Conservation (phyloP, 495 filamentous ascomycete genomes). For the Jackrogersella multiformis region DNA sequence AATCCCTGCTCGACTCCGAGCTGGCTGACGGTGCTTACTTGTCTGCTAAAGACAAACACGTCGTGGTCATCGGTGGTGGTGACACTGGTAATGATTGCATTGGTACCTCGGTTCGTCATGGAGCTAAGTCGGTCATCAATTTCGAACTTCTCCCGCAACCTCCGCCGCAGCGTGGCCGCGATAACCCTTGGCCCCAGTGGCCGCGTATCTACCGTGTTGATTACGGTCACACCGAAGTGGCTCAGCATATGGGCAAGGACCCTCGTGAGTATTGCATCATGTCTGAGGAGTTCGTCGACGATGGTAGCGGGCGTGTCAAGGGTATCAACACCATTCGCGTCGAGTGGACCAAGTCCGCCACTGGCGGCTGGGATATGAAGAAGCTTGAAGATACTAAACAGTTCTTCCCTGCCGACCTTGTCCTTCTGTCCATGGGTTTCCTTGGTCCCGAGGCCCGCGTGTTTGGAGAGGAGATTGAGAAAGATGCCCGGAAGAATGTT, state of each 20-base stretch:
- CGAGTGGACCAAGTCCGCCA: conserved; percentile 91
- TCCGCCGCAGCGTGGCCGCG: conserved; percentile 89
- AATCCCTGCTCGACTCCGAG: conserved; percentile 94
- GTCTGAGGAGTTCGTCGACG: conserved; percentile 97
- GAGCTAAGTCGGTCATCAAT: conserved; percentile 95
- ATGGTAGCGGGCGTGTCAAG: conserved; percentile 87
- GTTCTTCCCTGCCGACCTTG: conserved; percentile 97
- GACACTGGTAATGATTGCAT: conserved; percentile 99
- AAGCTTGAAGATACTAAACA: conserved; percentile 93
- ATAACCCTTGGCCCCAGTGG: conserved; percentile 99
- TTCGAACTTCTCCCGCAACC: conserved; percentile 97
- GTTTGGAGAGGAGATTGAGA: conserved; percentile 86
- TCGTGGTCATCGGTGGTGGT: conserved; percentile 97
- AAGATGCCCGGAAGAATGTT: conserved; percentile 94
- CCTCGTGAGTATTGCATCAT: conserved; percentile 99
- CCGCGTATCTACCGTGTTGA: conserved; percentile 98
- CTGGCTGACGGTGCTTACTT: conserved; percentile 90
- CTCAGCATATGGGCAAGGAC: conserved; percentile 96
- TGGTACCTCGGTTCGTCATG: conserved; percentile 96
- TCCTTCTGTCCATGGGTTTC: conserved; percentile 98
- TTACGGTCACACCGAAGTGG: conserved; percentile 96
- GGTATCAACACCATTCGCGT: conserved; percentile 98
- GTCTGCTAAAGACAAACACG: conserved; percentile 95
- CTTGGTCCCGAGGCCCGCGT: conserved; percentile 92
- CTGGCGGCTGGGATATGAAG: conserved; percentile 99